These are phyloP conservation scores for Trichoderma atroviride DNA, from an alignment of 2,329 filamentous ascomycete genomes.

Conservation along the genomic window DNA sequence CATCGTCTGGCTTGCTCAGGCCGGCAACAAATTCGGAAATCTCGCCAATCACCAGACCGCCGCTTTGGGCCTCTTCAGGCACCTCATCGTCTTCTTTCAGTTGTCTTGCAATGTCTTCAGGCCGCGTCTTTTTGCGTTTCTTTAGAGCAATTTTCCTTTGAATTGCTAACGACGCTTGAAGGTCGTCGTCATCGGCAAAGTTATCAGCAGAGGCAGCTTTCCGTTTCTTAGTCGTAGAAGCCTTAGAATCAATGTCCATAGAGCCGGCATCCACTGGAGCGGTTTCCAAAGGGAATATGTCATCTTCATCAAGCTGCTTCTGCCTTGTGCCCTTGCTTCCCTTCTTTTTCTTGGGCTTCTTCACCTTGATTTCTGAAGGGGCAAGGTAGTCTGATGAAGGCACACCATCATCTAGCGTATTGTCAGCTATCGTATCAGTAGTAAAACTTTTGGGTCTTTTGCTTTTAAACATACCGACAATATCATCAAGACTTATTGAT, in stretches of 20 bases:
- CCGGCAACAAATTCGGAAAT: constrained; percentile 93
- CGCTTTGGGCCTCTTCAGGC: constrained; percentile 42
- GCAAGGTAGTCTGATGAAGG: constrained; percentile 83
- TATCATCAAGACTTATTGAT: constrained; percentile 79
- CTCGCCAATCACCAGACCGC: constrained; percentile 88
- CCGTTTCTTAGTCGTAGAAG: constrained; percentile 59
- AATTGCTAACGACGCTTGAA: constrained; percentile 82
- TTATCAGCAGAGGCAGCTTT: constrained; percentile 66
- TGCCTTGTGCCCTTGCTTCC: constrained; percentile 76
- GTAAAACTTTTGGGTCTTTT: neutral
- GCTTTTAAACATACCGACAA: constrained; percentile 51
- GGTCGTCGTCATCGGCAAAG: constrained; percentile 88
- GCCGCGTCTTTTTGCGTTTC: constrained; percentile 84
- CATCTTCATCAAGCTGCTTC: constrained; percentile 66
- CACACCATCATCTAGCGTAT: constrained; percentile 36
- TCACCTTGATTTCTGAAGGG: constrained; percentile 83
- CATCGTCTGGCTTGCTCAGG: constrained; percentile 67
- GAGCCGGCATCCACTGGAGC: constrained; percentile 46
- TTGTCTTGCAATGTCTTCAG: constrained; percentile 84
- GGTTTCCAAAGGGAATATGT: constrained; percentile 53
- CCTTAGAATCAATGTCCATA: constrained; percentile 78
- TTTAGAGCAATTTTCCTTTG: constrained; percentile 84
- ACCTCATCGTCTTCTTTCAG: constrained; percentile 63
- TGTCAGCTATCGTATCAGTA: neutral
- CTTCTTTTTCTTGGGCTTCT: constrained; percentile 96